These are phyloP conservation scores for Paecilomyces dactylethromorphus DNA, from an alignment of 2,329 filamentous ascomycete genomes.

Conservation along the genomic window DNA sequence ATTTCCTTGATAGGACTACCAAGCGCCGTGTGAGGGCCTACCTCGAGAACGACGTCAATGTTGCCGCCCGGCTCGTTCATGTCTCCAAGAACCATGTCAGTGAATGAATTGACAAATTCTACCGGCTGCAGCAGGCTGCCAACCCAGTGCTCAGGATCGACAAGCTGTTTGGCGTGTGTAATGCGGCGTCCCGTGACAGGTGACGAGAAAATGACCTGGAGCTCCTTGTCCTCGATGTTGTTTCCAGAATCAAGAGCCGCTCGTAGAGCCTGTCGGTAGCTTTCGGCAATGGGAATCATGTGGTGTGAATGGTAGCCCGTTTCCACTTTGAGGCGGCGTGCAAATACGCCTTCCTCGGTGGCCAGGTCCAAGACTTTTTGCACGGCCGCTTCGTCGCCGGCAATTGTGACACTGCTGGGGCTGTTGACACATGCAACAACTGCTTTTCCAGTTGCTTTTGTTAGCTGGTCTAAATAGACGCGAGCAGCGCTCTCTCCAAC, in stretches of 20 bases:
- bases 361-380: conserved; percentile 1
- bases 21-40: conserved; percentile 15
- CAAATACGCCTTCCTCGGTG: conserved; percentile 4
- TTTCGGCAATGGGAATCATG: conserved; percentile 9
- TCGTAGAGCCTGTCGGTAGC: not conserved
- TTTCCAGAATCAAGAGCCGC: not conserved
- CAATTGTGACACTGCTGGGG: conserved; percentile 13
- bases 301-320: conserved; percentile 15
- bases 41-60: conserved; percentile 11
- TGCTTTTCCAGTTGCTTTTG: not conserved
- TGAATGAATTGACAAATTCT: conserved; percentile 8
- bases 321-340: conserved; percentile 7
- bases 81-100: not conserved
- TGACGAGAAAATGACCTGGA: conserved; percentile 9
- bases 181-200: conserved; percentile 9
- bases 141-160: conserved; percentile 12
- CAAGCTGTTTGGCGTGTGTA: not conserved
- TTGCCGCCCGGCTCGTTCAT: conserved; percentile 4
- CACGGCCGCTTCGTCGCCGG: conserved; percentile 7
- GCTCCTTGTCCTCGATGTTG: not conserved
- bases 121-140: conserved; percentile 12
- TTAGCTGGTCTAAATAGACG: conserved; percentile 7
- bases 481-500: not conserved
- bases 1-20: conserved; percentile 10
- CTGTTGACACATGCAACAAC: conserved; percentile 15